Evolutionary conservation across 2,329 filamentous ascomycete species (phyloP).

Genomic region (Dactylellina parvicollis): DNA sequence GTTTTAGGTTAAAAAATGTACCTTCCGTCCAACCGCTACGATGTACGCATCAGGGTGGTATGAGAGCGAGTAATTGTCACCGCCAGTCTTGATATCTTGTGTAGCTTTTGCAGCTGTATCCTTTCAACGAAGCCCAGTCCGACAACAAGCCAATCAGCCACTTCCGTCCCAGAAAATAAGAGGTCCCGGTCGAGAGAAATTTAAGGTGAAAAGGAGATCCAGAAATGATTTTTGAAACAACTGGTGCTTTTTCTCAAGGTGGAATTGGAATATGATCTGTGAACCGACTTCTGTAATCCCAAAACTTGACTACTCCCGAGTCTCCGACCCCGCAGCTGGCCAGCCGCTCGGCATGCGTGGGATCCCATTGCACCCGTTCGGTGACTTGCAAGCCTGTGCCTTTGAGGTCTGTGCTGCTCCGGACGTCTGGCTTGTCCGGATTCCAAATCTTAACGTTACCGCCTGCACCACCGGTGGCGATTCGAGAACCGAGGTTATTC

Average conservation of each 20-base stretch:
- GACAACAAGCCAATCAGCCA: slow-evolving; percentile 44
- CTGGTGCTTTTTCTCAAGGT: background rate
- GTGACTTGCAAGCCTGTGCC: slow-evolving; percentile 62
- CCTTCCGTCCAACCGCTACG: slow-evolving; percentile 66
- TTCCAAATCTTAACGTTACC: slow-evolving; percentile 67
- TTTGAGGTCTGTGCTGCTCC: slow-evolving; percentile 66
- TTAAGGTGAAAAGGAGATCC: background rate
- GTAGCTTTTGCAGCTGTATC: slow-evolving; percentile 53
- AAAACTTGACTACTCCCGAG: slow-evolving; percentile 65
- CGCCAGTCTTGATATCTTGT: slow-evolving; percentile 60
- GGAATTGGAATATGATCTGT: slow-evolving; percentile 9
- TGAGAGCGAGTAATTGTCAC: slow-evolving; percentile 65
- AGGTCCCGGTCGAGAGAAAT: slow-evolving; percentile 13
- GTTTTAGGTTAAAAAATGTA: slow-evolving; percentile 57
- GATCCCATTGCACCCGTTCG: slow-evolving; percentile 67
- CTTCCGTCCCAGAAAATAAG: slow-evolving; percentile 30
- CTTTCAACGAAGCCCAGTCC: slow-evolving; percentile 22
- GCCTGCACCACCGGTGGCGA: slow-evolving; percentile 65
- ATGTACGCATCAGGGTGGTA: slow-evolving; percentile 66
- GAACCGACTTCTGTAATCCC: slow-evolving; percentile 66
- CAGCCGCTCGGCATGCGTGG: slow-evolving; percentile 65
- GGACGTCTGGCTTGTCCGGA: slow-evolving; percentile 66
- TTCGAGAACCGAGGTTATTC: slow-evolving; percentile 66
- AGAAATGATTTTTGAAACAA: background rate
- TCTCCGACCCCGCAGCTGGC: slow-evolving; percentile 62